A percentile compares a stretch with the other conserved stretches of the same genome.
phyloP scores from a whole-genome alignment of 257 asterid genomes.

The Solanum pimpinellifolium region DNA sequence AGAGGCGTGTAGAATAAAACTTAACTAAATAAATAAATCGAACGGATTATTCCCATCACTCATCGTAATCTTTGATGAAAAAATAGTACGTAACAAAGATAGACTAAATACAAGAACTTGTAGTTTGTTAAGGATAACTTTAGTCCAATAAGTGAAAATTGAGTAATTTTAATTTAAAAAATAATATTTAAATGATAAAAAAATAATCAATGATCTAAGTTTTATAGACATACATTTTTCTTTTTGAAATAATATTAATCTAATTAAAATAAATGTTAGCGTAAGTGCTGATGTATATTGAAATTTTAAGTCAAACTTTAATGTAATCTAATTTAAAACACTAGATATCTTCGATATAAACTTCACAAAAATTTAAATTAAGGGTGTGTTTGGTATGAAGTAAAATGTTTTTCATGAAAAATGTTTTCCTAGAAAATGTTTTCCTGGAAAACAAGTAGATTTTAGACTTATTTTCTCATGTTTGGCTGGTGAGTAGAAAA shows the following conservation, averaged over 20 bases:
- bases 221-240: too few species aligned
- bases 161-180: not conserved
- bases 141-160: not conserved
- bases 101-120: not conserved
- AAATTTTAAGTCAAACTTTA: not conserved
- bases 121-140: not conserved
- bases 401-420: too few species aligned
- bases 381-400: too few species aligned
- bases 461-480: too few species aligned
- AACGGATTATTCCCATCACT: not conserved
- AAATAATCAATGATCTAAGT: not conserved
- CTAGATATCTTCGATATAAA: not conserved
- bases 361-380: not conserved
- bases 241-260: not conserved
- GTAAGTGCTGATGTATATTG: not conserved
- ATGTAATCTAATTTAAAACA: accelerated
- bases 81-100: not conserved
- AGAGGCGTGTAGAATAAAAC: too few species aligned
- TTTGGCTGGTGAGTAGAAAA: too few species aligned
- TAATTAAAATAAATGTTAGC: too few species aligned
- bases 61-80: not conserved
- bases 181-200: too few species aligned
- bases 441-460: too few species aligned
- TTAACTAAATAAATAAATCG: not conserved
- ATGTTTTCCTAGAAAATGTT: too few species aligned